Evolutionary conservation across 2,329 filamentous ascomycete species (phyloP).

Genomic region (Botrytis hyacinthi): DNA sequence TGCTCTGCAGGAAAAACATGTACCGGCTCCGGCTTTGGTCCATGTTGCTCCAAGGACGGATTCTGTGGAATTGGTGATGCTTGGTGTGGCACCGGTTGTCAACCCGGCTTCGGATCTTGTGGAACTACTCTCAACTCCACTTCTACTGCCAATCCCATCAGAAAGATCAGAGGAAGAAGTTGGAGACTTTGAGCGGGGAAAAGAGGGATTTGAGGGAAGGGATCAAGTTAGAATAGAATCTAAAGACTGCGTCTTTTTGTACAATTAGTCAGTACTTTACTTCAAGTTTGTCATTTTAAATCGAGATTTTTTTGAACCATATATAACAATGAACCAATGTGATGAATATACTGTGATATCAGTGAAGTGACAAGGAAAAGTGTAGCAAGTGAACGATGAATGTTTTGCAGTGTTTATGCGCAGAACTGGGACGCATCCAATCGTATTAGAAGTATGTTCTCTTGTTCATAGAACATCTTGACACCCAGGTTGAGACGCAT

Average conservation of each 20-base stretch:
- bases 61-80: conserved; percentile 24
- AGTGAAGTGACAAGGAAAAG: neutral
- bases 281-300: neutral
- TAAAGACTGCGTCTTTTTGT: neutral
- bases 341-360: neutral
- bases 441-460: neutral
- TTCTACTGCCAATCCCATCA: neutral
- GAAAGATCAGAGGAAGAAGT: conserved; percentile 8
- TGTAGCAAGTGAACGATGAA: neutral
- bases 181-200: neutral
- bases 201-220: neutral
- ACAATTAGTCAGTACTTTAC: neutral
- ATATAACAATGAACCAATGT: neutral
- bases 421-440: neutral
- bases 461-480: neutral
- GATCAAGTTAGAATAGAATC: neutral
- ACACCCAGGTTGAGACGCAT: neutral
- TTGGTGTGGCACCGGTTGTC: conserved; percentile 27
- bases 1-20: conserved; percentile 27
- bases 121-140: conserved; percentile 20
- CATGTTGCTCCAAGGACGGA: conserved; percentile 26
- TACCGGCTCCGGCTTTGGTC: conserved; percentile 21
- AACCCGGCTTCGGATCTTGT: conserved; percentile 25
- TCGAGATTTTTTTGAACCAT: neutral
- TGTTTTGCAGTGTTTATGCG: neutral